phyloP scores from a whole-genome alignment of 2,329 filamentous ascomycete genomes.

The Talaromyces sp. region DNA sequence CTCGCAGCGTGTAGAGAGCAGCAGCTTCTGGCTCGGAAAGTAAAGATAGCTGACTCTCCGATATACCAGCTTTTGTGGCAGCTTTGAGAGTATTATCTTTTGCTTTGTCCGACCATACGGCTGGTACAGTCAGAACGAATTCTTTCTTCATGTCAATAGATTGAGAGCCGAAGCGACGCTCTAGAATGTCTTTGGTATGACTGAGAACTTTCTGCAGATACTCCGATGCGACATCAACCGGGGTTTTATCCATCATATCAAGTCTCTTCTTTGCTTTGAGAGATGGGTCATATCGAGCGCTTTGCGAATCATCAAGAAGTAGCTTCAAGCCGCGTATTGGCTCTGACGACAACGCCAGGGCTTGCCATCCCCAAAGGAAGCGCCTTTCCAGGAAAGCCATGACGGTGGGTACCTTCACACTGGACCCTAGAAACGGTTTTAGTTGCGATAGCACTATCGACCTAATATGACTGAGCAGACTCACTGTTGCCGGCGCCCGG shows the following conservation, averaged over 20 bases:
- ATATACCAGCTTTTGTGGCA: conserved; percentile 24
- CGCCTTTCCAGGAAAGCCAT: conserved; percentile 19
- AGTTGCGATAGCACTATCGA: neutral
- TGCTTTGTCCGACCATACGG: conserved; percentile 37
- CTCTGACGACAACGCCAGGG: conserved; percentile 24
- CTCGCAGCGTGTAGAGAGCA: conserved; percentile 32
- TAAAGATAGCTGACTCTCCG: conserved; percentile 15
- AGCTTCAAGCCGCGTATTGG: conserved; percentile 29
- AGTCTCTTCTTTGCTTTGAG: neutral
- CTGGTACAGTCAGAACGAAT: conserved; percentile 33
- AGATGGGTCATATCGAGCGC: neutral
- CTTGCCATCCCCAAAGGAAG: conserved; percentile 29
- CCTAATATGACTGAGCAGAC: neutral
- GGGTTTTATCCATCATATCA: neutral
- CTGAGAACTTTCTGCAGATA: neutral
- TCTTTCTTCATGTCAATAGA: conserved; percentile 24
- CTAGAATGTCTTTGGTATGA: neutral
- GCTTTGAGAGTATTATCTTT: conserved; percentile 31
- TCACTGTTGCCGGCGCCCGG: conserved; percentile 28
- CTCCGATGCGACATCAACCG: neutral
- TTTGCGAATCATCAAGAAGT: conserved; percentile 6
- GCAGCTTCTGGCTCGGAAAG: conserved; percentile 35
- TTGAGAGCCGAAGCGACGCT: conserved; percentile 17
- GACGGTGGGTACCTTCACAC: conserved; percentile 25
- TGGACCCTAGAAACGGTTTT: conserved; percentile 18